Evolutionary conservation across 2,329 filamentous ascomycete genomes (phyloP), one percentile per base, ranked within the genome.

Genomic region (Venturia oleaginea): DNA sequence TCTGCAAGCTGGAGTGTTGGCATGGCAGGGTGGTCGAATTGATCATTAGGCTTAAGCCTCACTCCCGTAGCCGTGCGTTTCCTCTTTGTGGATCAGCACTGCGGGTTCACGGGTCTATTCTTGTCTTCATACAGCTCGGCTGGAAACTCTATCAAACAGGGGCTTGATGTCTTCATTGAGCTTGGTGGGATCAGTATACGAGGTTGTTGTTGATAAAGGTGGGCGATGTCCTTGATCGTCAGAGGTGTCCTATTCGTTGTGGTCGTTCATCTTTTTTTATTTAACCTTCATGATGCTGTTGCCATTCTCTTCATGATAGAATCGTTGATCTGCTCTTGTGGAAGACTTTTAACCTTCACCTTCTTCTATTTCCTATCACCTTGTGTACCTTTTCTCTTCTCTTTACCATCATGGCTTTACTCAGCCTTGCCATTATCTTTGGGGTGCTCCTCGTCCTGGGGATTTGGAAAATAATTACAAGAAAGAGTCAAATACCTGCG

Each of bases 401-500:
- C 30, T 57, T 5, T 57, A 15, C 22, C 17, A 34, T 34, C 27
- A 76, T 76, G 74, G 73, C 71, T 51, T 37, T 71, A 51, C 67
- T 71, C 57, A 72, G 72, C 27, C 65, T 75, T 8, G 55, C 72
- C 40, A 63, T 72, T 43, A 68, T 70, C 54, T 67, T 69, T 43
- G 65, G 67, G 32, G 38, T 71, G 0, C 63, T 75, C 17, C 65
- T 66, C 64, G 65, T 70, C 66, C 71, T 71, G 67, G 66, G 69
- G 64, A 62, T 74, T 19, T 75, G 71, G 67, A 75, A 72, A 66
- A 69, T 69, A 61, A 65, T 70, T 48, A 54, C 59, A 43, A 6
- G 46, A 15, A 57, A 42, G 24, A 59, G 27, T 24, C 59, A 62
- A 65, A 66, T 66, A 30, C 75, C 75, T 8, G 65, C 64, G 55